Conservation (phyloP, 805 yeast species). For the Candida maltosa region DNA sequence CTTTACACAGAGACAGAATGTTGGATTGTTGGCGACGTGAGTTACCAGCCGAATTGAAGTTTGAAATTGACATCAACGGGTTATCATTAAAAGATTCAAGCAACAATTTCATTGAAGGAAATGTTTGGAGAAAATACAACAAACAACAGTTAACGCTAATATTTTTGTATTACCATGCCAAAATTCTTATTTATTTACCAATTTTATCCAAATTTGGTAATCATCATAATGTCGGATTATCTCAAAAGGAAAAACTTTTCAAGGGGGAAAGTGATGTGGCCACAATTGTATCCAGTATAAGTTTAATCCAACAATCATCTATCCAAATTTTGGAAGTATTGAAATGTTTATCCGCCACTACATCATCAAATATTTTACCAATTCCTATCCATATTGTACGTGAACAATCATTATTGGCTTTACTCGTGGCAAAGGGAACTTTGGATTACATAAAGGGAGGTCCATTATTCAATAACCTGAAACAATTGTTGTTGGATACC, state of each 20-base stretch:
- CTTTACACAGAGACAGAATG: conserved; percentile 52
- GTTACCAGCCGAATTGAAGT: conserved; percentile 56
- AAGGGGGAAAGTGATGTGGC: conserved; percentile 35
- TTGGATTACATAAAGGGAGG: conserved; percentile 84
- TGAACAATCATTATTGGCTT: conserved; percentile 59
- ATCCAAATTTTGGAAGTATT: conserved; percentile 56
- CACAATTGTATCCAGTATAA: conserved; percentile 48
- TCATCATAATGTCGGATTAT: conserved; percentile 40
- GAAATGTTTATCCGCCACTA: conserved; percentile 32
- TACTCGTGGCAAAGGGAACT: conserved; percentile 70
- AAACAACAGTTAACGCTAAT: conserved; percentile 53
- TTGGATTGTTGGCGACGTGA: conserved; percentile 78
- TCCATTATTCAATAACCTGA: conserved; percentile 69
- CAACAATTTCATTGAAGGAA: conserved; percentile 10
- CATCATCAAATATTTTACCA: conserved; percentile 49
- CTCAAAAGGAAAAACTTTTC: conserved; percentile 30
- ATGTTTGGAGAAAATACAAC: conserved; percentile 24
- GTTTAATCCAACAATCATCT: conserved; percentile 67
- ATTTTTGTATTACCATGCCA: conserved; percentile 41
- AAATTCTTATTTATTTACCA: conserved; percentile 39
- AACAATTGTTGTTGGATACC: conserved; percentile 49
- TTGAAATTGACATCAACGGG: conserved; percentile 63
- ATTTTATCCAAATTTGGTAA: conserved; percentile 39
- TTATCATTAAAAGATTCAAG: conserved; percentile 28
- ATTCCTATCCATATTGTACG: conserved; percentile 62